Evolutionary conservation across 208 protist genomes (phyloP).

Genomic region (Trypanosoma grayi): DNA sequence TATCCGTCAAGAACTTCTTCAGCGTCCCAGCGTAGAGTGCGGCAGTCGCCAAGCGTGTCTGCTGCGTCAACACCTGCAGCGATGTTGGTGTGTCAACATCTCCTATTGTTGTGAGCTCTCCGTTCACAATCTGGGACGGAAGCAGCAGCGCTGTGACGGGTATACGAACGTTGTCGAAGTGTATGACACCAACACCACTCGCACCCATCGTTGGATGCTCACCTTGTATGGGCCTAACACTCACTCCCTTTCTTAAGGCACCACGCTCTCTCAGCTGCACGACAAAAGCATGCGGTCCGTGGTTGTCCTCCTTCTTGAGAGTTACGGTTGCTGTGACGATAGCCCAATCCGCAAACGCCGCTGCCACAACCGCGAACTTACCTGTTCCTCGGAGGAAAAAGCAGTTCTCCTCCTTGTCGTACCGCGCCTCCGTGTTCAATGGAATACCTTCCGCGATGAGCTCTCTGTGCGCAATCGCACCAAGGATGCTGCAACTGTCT

Average conservation of each 20-base stretch:
- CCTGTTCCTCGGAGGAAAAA: constrained; percentile 80
- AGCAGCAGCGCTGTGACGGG: constrained; percentile 52
- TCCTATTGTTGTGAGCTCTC: constrained; percentile 16
- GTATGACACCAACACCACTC: constrained; percentile 60
- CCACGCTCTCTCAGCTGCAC: constrained; percentile 69
- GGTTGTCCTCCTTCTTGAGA: constrained; percentile 72
- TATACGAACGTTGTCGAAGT: constrained; percentile 76
- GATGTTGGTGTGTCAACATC: constrained; percentile 34
- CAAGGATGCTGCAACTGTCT: constrained; percentile 55
- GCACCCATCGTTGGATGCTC: constrained; percentile 47
- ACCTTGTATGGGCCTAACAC: constrained; percentile 42
- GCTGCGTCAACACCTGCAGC: constrained; percentile 52
- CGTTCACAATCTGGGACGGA: constrained; percentile 55
- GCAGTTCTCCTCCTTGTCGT: constrained; percentile 67
- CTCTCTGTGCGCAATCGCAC: constrained; percentile 72
- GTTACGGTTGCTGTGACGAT: constrained; percentile 82
- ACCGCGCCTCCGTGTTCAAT: constrained; percentile 82
- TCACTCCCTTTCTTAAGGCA: constrained; percentile 39
- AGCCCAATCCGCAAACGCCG: constrained; percentile 71
- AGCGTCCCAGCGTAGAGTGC: constrained; percentile 64
- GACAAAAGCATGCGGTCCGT: constrained; percentile 70
- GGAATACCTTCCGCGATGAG: constrained; percentile 71
- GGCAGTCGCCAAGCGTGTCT: constrained; percentile 68
- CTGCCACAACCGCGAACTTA: constrained; percentile 82
- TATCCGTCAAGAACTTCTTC: constrained; percentile 60